phyloP scores from a whole-genome alignment of 768 basidiomycete species.

The Sarcodon sp. region DNA sequence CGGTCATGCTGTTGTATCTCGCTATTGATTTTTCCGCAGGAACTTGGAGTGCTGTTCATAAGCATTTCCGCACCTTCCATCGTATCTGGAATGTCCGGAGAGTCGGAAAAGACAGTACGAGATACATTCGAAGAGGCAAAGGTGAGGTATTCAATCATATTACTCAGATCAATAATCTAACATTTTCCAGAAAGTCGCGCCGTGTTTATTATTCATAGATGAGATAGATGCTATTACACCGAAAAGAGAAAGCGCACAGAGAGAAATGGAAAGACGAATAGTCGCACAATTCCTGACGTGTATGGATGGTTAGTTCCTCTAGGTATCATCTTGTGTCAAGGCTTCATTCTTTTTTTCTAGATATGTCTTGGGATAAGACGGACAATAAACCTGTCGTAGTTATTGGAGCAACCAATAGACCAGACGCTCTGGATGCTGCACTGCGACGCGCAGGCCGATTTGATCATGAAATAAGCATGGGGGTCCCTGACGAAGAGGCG shows the following conservation, averaged over 20 bases:
- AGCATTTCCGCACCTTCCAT: slow-evolving; percentile 91
- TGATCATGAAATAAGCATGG: slow-evolving; percentile 96
- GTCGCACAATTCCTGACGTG: slow-evolving; percentile 97
- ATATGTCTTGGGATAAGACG: slow-evolving; percentile 91
- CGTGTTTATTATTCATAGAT: slow-evolving; percentile 91
- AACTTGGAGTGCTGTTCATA: slow-evolving; percentile 88
- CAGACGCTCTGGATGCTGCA: slow-evolving; percentile 90
- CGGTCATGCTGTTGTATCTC: background rate
- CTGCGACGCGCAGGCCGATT: slow-evolving; percentile 89
- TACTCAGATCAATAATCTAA: background rate
- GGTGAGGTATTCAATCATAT: slow-evolving; percentile 26
- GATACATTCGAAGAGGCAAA: slow-evolving; percentile 98
- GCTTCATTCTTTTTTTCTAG: slow-evolving; percentile 26
- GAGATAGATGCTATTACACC: slow-evolving; percentile 98
- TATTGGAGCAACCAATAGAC: slow-evolving; percentile 93
- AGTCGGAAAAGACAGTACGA: slow-evolving; percentile 91
- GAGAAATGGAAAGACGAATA: slow-evolving; percentile 96
- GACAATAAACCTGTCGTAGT: slow-evolving; percentile 89
- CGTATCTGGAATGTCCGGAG: slow-evolving; percentile 97
- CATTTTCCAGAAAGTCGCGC: slow-evolving; percentile 59
- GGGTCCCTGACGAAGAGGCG: slow-evolving; percentile 86
- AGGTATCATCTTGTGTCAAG: background rate
- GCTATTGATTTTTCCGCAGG: slow-evolving; percentile 29
- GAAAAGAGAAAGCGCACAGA: slow-evolving; percentile 93
- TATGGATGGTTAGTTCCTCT: slow-evolving; percentile 74